phyloP scores from a whole-genome alignment of 345 rosid species.

The Linum tenue region DNA sequence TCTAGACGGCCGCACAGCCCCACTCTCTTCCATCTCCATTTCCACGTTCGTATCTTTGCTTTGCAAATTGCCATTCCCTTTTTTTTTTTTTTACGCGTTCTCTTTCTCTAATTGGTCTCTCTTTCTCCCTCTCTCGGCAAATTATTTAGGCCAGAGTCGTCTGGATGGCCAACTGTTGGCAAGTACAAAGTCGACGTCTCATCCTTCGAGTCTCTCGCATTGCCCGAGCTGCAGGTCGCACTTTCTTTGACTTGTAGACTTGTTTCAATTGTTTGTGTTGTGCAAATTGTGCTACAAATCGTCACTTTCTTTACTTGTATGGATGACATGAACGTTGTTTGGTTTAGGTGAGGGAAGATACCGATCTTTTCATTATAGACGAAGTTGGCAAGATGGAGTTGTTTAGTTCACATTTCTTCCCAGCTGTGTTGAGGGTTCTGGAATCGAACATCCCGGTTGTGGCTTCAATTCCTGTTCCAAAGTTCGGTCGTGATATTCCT shows the following conservation, averaged over 20 bases:
- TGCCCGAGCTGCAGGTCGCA: constrained; percentile 60
- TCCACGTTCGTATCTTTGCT: constrained; percentile 26
- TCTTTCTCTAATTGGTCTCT: too few species aligned
- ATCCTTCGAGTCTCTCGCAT: constrained; percentile 59
- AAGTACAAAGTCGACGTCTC: constrained; percentile 56
- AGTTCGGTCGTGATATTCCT: constrained; percentile 47
- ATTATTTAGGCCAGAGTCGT: constrained; percentile 36
- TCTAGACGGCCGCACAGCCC: constrained; percentile 47
- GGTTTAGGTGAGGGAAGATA: constrained; percentile 44
- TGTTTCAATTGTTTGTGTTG: not conserved
- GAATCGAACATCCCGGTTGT: constrained; percentile 47
- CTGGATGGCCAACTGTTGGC: constrained; percentile 61
- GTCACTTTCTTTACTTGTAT: not conserved
- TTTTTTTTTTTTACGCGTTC: not conserved
- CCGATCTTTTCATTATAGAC: constrained; percentile 55
- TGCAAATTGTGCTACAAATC: not conserved
- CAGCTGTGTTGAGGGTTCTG: constrained; percentile 50
- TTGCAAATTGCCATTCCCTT: too few species aligned
- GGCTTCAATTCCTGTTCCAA: constrained; percentile 57
- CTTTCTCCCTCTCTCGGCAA: too few species aligned
- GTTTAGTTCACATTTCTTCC: constrained; percentile 54
- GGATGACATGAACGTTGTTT: not conserved
- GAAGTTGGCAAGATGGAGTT: constrained; percentile 80
- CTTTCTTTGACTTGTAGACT: not conserved
- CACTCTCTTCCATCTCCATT: constrained; percentile 43